These are phyloP conservation scores for Limonium bicolor DNA, from an alignment of 148 eudicot species.

Conservation along the genomic window DNA sequence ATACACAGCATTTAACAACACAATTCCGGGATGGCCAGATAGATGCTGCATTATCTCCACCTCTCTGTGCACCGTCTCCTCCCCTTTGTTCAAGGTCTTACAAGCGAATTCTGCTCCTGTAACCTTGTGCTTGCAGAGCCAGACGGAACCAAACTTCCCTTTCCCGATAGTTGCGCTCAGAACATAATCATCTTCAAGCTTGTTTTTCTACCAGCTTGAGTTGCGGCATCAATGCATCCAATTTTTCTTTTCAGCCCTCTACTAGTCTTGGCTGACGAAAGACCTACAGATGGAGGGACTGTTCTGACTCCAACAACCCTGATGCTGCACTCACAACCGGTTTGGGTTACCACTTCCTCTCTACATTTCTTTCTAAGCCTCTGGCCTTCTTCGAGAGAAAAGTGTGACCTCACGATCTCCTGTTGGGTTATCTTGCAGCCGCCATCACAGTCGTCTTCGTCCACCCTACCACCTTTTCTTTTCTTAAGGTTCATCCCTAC, in stretches of 20 bases:
- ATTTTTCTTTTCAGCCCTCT: conserved; percentile 79
- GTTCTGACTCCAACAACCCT: conserved; percentile 53
- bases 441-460: conserved; percentile 15
- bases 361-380: conserved; percentile 59
- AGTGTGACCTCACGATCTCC: conserved; percentile 30
- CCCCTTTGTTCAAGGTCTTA: conserved; percentile 80
- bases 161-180: conserved; percentile 40
- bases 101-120: conserved; percentile 67
- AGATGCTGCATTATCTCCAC: conserved; percentile 99
- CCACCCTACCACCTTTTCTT: conserved; percentile 56
- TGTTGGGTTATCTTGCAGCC: no score
- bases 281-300: conserved; percentile 43
- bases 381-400: conserved; percentile 42
- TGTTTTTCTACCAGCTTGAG: conserved; percentile 80
- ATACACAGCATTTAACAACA: conserved; percentile 69
- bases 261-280: conserved; percentile 23
- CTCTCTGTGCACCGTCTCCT: conserved; percentile 88
- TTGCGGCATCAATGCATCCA: conserved; percentile 67
- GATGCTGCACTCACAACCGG: conserved; percentile 20
- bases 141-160: conserved; percentile 92
- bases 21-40: conserved; percentile 88
- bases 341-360: conserved; percentile 30
- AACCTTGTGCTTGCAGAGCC: conserved; percentile 53
- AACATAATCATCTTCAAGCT: conserved; percentile 67
- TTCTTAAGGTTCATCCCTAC: conserved; percentile 38